A percentile compares a stretch with the other conserved stretches of the same genome.
Conservation (phyloP, 1,139 yeast species). For the Kodamaea derodonti region DNA sequence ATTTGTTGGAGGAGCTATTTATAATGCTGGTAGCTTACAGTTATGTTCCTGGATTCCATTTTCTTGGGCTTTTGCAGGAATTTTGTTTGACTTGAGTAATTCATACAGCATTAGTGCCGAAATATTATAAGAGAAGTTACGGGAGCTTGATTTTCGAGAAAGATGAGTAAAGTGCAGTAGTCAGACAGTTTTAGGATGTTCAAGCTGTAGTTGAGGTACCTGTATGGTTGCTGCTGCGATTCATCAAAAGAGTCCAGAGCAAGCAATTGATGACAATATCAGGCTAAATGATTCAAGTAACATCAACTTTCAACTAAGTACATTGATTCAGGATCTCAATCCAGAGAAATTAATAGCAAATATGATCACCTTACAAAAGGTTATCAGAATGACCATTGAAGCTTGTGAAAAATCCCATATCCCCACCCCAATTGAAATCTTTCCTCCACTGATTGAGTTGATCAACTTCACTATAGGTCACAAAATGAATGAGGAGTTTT, state of each 20-base stretch:
- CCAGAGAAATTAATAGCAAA: background rate
- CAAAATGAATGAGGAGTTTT: background rate
- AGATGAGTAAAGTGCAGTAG: too few relatives aligned
- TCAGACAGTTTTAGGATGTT: too few relatives aligned
- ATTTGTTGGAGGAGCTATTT: conserved; percentile 67
- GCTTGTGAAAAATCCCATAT: background rate
- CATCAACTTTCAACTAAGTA: background rate
- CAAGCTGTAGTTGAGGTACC: too few relatives aligned
- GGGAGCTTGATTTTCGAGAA: too few relatives aligned
- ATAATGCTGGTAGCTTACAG: conserved; percentile 70
- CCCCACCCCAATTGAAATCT: background rate
- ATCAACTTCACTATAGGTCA: background rate
- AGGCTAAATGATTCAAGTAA: too few relatives aligned
- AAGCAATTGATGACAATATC: too few relatives aligned
- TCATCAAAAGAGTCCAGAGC: too few relatives aligned
- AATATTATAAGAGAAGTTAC: conserved; percentile 19
- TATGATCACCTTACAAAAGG: background rate
- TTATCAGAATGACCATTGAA: background rate
- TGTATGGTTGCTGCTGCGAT: too few relatives aligned
- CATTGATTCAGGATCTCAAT: background rate
- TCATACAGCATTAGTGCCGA: conserved; percentile 51
- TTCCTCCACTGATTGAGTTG: background rate
- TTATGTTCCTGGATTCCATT: conserved; percentile 96
- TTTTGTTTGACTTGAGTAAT: conserved; percentile 61
- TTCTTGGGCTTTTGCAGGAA: conserved; percentile 67